Evolutionary conservation across 176 grass and related monocot genomes (phyloP), one percentile per base, ranked within the genome.

Genomic region (Raddia distichophylla): DNA sequence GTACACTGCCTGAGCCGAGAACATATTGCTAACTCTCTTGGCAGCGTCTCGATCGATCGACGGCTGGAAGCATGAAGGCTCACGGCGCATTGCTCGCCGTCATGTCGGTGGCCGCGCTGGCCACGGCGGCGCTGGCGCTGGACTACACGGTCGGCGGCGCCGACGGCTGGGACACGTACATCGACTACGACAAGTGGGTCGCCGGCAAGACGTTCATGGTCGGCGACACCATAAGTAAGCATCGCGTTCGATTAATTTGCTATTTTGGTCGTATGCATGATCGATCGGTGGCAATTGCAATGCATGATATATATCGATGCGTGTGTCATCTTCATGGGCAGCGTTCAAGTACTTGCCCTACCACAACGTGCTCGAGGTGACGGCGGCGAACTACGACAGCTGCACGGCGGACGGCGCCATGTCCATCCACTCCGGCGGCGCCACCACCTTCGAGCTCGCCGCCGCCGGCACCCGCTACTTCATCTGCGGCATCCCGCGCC

Each of bases 321-420:
- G 27, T 27, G 27, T 51, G 34, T 1, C 7, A n/a, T 15, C 34
- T 19, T 40, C 56, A 14, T 10, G 37, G 43, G 0, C 76, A 97
- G 91, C 53, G 58, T 97, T 97, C 86, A 63, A 27, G 67, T 97
- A 97, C 75, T 10, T 46, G 17, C 18, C 62, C 19, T 85, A 62
- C 81, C 91, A 97, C 82, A 90, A 97, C 81, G 89, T 93, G 54
- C 71, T 89, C 35, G 94, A 97, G 84, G 91, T 97, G 61, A 56
- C 18, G 3, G n/a, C 74, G 73, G 67, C 51, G 4, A 74, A 78
- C 77, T 93, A 93, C 57, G 84, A 51, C 34, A 53, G 58, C 67
- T 97, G 94, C 91, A 42, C 55, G 66, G 37, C 61, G 11, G 42
- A 1, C 37, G 88, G 40, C 33, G 49, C 89, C 13, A 43, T 87